Evolutionary conservation across 208 protist genomes (phyloP).

Genomic region (Histomonas meleagridis): DNA sequence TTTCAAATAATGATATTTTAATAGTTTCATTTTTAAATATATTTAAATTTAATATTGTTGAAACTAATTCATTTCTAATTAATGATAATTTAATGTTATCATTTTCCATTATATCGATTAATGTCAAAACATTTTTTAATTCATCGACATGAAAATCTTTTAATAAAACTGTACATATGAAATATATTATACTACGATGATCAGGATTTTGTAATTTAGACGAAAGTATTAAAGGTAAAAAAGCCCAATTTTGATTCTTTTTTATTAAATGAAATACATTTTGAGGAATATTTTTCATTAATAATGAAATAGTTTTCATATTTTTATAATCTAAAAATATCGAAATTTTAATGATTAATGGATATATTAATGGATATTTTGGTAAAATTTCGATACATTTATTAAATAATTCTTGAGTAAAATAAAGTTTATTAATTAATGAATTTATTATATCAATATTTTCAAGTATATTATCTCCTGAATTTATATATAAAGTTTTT

Average conservation of each 20-base stretch:
- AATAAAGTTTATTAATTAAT: not conserved
- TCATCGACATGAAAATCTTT: not conserved
- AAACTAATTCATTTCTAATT: not conserved
- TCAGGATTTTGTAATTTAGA: not conserved
- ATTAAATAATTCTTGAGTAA: not conserved
- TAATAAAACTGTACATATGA: not conserved
- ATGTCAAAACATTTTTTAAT: not conserved
- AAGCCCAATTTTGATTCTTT: not conserved
- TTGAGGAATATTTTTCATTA: not conserved
- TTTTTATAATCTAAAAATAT: not conserved
- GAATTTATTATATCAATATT: not conserved
- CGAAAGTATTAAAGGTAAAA: not conserved
- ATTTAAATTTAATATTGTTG: not conserved
- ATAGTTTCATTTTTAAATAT: not conserved
- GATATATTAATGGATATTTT: not conserved
- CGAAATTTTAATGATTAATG: not conserved
- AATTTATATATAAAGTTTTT: not conserved
- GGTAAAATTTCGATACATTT: not conserved
- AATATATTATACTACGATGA: not conserved
- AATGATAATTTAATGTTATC: not conserved
- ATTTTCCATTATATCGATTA: not conserved
- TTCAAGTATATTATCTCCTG: not conserved
- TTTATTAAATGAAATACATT: not conserved
- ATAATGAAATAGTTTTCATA: not conserved
- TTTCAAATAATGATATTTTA: not conserved